These are phyloP conservation scores for Pulveroboletus frians DNA, from an alignment of 768 basidiomycete genomes.

Conservation along the genomic window DNA sequence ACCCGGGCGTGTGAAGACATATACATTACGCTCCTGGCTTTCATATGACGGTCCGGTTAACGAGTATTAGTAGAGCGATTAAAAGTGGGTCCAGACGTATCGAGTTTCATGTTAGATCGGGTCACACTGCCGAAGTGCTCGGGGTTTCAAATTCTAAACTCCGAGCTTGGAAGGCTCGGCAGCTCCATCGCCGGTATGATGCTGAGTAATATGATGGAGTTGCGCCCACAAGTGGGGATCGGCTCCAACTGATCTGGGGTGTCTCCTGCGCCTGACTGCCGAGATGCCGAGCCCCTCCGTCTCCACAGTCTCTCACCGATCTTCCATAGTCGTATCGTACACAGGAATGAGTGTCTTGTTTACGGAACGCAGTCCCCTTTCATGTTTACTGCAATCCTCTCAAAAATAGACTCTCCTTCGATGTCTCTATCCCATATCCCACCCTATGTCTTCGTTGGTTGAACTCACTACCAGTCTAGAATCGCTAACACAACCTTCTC, in stretches of 20 bases:
- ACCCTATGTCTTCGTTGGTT: constrained; percentile 22
- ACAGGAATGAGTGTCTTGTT: constrained; percentile 28
- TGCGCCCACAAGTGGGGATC: constrained; percentile 18
- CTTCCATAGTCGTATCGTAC: constrained; percentile 27
- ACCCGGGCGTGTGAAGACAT: not conserved
- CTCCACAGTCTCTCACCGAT: constrained; percentile 34
- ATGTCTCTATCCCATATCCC: constrained; percentile 13
- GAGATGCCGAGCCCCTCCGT: constrained; percentile 30
- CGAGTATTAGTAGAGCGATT: no score
- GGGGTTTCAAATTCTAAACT: not conserved
- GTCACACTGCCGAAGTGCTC: not conserved
- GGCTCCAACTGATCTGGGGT: constrained; percentile 27
- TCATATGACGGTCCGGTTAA: no score
- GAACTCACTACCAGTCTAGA: constrained; percentile 25
- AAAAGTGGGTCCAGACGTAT: no score
- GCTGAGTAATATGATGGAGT: no score
- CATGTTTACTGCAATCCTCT: constrained; percentile 18
- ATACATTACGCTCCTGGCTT: no score
- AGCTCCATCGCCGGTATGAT: no score
- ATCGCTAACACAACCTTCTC: constrained; percentile 20
- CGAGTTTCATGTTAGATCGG: not conserved
- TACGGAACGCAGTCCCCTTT: constrained; percentile 27
- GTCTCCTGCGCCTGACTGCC: constrained; percentile 22
- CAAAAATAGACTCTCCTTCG: constrained; percentile 6
- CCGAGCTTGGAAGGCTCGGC: no score